Evolutionary conservation across 1,139 yeast genomes (phyloP), one percentile per base, ranked within the genome.

Genomic region (Yamadazyma sp.): DNA sequence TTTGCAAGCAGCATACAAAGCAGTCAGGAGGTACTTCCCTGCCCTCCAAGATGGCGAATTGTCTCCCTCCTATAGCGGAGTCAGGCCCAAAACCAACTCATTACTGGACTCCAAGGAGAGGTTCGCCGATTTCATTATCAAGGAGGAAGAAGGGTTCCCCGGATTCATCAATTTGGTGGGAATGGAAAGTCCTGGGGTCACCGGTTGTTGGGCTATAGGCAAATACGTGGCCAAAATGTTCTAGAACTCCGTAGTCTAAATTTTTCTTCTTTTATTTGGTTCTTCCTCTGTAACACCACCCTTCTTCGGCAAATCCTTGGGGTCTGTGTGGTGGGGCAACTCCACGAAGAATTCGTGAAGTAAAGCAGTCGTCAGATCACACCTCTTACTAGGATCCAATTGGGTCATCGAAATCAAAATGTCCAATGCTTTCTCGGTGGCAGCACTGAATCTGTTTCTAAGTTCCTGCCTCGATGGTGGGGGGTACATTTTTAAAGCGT

Each of bases 141-240:
- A 78, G 38, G 78, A 83, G 49, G 76, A 71, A 40, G 74, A 69
- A 0, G 91, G 81, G 0, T 82, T 73, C 52, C 85, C 86, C 0
- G 96, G 96, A 1, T 88, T 87, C 54, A 75, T 88, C 25, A 88
- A 87, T 50, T 66, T 87, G 41, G 57, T 88, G 34, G 95, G 94
- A 3, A 88, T 89, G 20, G 97, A 89, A 55, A 83, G 94, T 54
- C 97, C 97, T 0, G 97, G 96, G 0, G 69, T 88, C 45, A 88
- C 96, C 2, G 68, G 94, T 1, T 68, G 88, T 1, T 70, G 87
- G 79, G 95, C 92, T 0, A 86, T 88, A 40, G 96, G 82, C 1
- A 86, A 82, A 51, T 73, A 85, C 51, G 94, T 87, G 3, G 70
- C 64, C 26, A 56, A 56, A 79, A 3, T 70, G 68, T 16, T 30